Evolutionary conservation across 164 flowering plant genomes (phyloP), one percentile per base, ranked within the genome.

Genomic region (Dillenia suffruticosa): DNA sequence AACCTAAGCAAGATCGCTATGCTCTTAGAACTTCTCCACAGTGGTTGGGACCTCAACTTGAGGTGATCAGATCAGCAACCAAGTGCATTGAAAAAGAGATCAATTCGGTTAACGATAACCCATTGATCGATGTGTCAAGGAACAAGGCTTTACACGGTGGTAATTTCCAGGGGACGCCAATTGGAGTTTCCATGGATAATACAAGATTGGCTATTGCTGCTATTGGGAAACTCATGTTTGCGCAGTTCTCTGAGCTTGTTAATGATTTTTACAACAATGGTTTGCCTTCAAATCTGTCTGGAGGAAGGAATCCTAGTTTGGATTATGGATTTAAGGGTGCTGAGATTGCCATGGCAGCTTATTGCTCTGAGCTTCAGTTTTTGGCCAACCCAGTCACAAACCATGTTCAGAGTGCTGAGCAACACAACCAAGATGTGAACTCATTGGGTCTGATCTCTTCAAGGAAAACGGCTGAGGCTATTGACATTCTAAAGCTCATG

Each of bases 151-250:
- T 84, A 1, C 87, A 84, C 57, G 89, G 89, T 16, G 87, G 90
- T 13, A 85, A 85, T 52, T 85, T 85, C 64, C 90, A 85, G 55
- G 87, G 90, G 0, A 82, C 90, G 44, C 86, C 87, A 13, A 77
- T 85, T 48, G 90, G 90, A 2, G 90, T 83, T 3, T 85, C 90
- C 5, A 85, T 85, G 90, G 90, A 85, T 47, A 85, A 85, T 67
- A 73, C 82, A 3, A 68, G 90, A 16, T 51, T 85, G 26, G 90
- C 90, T 0, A 43, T 85, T 8, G 86, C 84, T 1, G 59, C 90
- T 0, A 81, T 82, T 45, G 89, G 89, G 46, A 84, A 82, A 50
- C 83, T 84, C 70, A 66, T 82, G 84, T 82, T 84, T 54, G 90
- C 90, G 5, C 90, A 84, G 40, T 76, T 84, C 68, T 84, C 89